Conservation (phyloP, 306 rosid genomes). For the Psophocarpus tetragonolobus region DNA sequence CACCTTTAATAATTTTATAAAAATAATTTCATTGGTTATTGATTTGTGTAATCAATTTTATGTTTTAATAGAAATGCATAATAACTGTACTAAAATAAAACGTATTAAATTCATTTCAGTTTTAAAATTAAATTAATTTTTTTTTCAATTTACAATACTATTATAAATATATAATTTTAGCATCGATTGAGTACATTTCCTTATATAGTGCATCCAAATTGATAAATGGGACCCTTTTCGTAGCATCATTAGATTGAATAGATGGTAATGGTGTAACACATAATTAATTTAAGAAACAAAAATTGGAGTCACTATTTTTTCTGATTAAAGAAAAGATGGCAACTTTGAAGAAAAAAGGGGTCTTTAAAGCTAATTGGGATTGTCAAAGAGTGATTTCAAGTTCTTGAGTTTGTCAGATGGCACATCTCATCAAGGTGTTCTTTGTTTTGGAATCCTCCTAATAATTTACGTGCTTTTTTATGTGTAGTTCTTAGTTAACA, state of each 20-base stretch:
- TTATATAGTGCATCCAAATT: slow-evolving; percentile 36
- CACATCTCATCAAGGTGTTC: slow-evolving; percentile 42
- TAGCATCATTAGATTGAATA: slow-evolving; percentile 38
- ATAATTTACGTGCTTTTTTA: no score
- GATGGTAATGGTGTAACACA: slow-evolving; percentile 38
- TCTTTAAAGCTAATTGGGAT: slow-evolving; percentile 44
- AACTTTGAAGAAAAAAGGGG: not conserved
- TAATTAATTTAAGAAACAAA: not conserved
- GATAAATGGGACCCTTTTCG: slow-evolving; percentile 37
- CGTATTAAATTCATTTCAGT: no score
- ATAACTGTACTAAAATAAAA: no score
- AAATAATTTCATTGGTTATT: no score
- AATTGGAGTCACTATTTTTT: not conserved
- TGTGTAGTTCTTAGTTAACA: no score
- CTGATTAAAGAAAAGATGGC: not conserved
- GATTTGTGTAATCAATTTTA: no score
- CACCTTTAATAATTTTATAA: no score
- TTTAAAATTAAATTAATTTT: no score
- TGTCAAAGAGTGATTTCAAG: slow-evolving; percentile 45
- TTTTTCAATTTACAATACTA: no score
- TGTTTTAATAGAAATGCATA: no score
- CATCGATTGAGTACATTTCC: not conserved
- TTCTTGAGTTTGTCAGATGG: slow-evolving; percentile 35
- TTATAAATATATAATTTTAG: no score
- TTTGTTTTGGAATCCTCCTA: slow-evolving; percentile 45